Conservation (phyloP, 2,329 filamentous ascomycete species). For the Coniella vitis region DNA sequence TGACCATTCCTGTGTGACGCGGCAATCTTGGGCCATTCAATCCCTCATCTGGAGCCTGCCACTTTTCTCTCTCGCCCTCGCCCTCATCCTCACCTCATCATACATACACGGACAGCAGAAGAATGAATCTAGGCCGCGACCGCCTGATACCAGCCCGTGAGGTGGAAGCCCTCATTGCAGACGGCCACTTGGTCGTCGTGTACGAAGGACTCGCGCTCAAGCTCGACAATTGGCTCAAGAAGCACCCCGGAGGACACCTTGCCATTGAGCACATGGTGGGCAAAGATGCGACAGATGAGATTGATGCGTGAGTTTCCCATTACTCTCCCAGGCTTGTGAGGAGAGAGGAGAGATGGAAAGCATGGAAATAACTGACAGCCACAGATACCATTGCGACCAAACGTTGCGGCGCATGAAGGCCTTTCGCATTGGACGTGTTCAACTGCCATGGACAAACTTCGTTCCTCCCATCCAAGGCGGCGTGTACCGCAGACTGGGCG, state of each 20-base stretch:
- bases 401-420: slow-evolving; percentile 51
- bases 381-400: slow-evolving; percentile 49
- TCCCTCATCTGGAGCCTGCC: too few species aligned
- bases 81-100: neutral
- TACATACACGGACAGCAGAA: neutral
- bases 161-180: slow-evolving; percentile 45
- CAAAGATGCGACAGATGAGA: slow-evolving; percentile 52
- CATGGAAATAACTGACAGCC: slow-evolving; percentile 21
- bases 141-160: slow-evolving; percentile 35
- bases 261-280: slow-evolving; percentile 57
- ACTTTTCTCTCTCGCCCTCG: too few species aligned
- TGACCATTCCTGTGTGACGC: too few species aligned
- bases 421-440: slow-evolving; percentile 48
- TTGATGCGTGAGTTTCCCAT: slow-evolving; percentile 41
- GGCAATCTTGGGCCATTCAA: too few species aligned
- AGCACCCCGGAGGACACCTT: slow-evolving; percentile 52
- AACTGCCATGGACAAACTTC: slow-evolving; percentile 46
- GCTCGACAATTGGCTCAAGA: slow-evolving; percentile 51
- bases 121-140: slow-evolving; percentile 32
- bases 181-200: slow-evolving; percentile 50
- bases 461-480: slow-evolving; percentile 47
- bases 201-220: slow-evolving; percentile 47
- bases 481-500: slow-evolving; percentile 15
- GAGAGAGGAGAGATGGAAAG: too few species aligned
- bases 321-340: too few species aligned